Conservation (phyloP, 345 rosid genomes). For the Aurinia saxatilis region DNA sequence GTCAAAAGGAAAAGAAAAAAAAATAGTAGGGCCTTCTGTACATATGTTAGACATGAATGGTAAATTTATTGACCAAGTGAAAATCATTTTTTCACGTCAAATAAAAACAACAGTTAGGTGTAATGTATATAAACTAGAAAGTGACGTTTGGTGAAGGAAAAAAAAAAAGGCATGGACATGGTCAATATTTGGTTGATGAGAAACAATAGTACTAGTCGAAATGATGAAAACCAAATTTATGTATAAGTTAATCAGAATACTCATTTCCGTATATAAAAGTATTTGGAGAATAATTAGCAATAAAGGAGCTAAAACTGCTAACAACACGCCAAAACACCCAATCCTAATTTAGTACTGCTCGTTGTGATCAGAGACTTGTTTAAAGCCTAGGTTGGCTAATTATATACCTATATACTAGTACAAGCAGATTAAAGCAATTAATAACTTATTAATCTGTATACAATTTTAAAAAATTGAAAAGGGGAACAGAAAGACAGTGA, state of each 20-base stretch:
- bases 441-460: neutral
- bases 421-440: neutral
- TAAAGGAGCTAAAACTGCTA: neutral
- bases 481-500: conserved; percentile 13
- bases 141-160: neutral
- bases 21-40: neutral
- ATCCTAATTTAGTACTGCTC: neutral
- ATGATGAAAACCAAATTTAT: no score
- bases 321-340: neutral
- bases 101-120: neutral
- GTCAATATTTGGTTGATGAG: neutral
- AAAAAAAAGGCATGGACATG: no score
- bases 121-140: neutral
- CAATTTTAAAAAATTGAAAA: neutral
- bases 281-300: neutral
- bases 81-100: neutral
- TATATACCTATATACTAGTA: neutral
- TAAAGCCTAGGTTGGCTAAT: conserved; percentile 4
- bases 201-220: neutral
- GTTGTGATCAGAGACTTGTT: neutral
- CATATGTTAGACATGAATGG: neutral
- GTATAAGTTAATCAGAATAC: neutral
- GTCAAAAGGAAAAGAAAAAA: neutral
- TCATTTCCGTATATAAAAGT: neutral
- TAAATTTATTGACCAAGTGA: neutral